Evolutionary conservation across 139 green algal genomes (phyloP).

Genomic region (Chlorokybus atmophyticus): DNA sequence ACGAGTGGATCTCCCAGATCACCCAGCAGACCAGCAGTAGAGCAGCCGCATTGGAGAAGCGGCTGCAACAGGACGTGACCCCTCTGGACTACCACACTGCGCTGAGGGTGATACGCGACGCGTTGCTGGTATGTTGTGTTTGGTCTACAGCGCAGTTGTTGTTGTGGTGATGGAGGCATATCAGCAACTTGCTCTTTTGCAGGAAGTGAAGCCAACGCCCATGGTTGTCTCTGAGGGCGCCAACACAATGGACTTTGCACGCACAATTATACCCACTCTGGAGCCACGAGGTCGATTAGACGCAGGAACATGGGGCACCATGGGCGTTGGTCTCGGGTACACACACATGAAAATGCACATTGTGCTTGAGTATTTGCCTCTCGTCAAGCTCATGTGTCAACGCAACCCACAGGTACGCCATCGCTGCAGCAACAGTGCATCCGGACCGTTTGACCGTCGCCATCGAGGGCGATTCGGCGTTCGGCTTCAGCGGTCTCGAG

Average conservation of each 20-base stretch:
- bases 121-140: too few relatives aligned
- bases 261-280: slow-evolving; percentile 11
- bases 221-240: slow-evolving; percentile 54
- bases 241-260: slow-evolving; percentile 68
- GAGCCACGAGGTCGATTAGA: slow-evolving; percentile 53
- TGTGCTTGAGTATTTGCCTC: too few relatives aligned
- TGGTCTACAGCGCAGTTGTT: too few relatives aligned
- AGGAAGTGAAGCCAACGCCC: too few relatives aligned
- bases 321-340: slow-evolving; percentile 67
- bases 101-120: slow-evolving; percentile 40
- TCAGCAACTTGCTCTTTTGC: too few relatives aligned
- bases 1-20: slow-evolving; percentile 5
- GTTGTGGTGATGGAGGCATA: too few relatives aligned
- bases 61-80: slow-evolving; percentile 11
- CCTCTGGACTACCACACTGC: slow-evolving; percentile 48
- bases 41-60: too few relatives aligned
- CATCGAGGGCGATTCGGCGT: slow-evolving; percentile 66
- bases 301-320: slow-evolving; percentile 68
- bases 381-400: too few relatives aligned
- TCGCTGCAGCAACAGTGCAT: slow-evolving; percentile 36
- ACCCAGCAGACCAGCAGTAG: too few relatives aligned
- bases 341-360: too few relatives aligned
- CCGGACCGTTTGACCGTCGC: slow-evolving; percentile 47
- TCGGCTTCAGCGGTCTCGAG: slow-evolving; percentile 69
- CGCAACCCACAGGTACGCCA: too few relatives aligned